Conservation (phyloP, 2,329 filamentous ascomycete genomes). For the Fusarium sp. region DNA sequence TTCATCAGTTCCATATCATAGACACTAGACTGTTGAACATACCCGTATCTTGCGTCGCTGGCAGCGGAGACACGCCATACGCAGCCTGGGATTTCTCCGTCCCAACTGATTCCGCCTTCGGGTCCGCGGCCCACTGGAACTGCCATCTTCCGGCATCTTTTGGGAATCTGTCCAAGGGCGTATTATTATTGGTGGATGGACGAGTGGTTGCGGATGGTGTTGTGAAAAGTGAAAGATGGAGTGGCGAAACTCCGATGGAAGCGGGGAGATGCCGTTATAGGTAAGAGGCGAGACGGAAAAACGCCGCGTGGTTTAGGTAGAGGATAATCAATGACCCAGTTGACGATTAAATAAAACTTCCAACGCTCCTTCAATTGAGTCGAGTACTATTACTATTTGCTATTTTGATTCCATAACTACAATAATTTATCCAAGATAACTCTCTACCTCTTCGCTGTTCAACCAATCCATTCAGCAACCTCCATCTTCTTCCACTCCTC, state of each 20-base stretch:
- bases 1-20: background rate
- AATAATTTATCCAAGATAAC: background rate
- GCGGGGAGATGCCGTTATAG: slow-evolving; percentile 35
- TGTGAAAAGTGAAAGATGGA: background rate
- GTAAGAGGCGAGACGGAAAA: slow-evolving; percentile 8
- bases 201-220: background rate
- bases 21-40: slow-evolving; percentile 11
- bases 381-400: background rate
- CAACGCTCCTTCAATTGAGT: background rate
- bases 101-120: slow-evolving; percentile 31
- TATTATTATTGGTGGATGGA: background rate
- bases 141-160: slow-evolving; percentile 29
- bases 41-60: slow-evolving; percentile 64
- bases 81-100: slow-evolving; percentile 44
- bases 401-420: background rate
- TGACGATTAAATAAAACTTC: background rate
- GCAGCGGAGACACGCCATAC: slow-evolving; percentile 52
- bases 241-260: slow-evolving; percentile 24
- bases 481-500: background rate
- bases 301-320: slow-evolving; percentile 6
- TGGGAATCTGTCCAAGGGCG: background rate
- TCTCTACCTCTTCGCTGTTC: background rate
- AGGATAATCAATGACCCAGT: background rate
- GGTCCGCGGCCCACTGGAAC: background rate
- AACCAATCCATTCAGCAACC: background rate